Percentiles rank a stretch among this genome's conserved stretches.
Evolutionary conservation across 768 basidiomycete genomes (phyloP).

Genomic region (Hortiboletus campestris): DNA sequence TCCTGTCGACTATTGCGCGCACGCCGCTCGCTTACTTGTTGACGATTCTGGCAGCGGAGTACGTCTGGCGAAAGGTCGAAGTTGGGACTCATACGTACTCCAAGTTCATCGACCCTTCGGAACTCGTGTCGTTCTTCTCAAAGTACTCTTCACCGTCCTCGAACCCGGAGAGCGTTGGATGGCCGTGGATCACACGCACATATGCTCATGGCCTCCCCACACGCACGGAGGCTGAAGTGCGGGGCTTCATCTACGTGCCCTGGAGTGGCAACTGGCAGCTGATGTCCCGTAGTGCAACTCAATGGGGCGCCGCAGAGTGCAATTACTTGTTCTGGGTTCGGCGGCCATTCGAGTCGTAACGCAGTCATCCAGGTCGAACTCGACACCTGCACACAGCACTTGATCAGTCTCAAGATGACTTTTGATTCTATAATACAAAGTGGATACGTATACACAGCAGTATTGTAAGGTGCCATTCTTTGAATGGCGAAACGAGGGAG

Average conservation of each 20-base stretch:
- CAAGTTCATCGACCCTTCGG: slow-evolving; percentile 86
- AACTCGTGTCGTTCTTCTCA: slow-evolving; percentile 82
- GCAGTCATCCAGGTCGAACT: not conserved
- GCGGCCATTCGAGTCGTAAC: slow-evolving; percentile 43
- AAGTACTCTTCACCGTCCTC: slow-evolving; percentile 40
- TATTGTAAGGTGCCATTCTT: not conserved
- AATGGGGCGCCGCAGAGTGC: slow-evolving; percentile 50
- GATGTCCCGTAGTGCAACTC: slow-evolving; percentile 52
- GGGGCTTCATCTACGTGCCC: slow-evolving; percentile 76
- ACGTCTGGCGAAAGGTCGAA: slow-evolving; percentile 74
- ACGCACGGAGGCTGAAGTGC: slow-evolving; percentile 72
- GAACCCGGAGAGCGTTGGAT: slow-evolving; percentile 6
- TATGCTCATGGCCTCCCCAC: slow-evolving; percentile 48
- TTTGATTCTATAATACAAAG: slow-evolving; percentile 18
- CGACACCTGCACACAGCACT: not conserved
- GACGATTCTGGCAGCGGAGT: slow-evolving; percentile 78
- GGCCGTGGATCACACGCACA: slow-evolving; percentile 61
- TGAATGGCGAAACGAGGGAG: not conserved
- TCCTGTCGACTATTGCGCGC: slow-evolving; percentile 93
- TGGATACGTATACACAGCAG: slow-evolving; percentile 12
- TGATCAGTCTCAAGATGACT: too few relatives aligned
- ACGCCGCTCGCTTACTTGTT: slow-evolving; percentile 70
- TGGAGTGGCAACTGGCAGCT: slow-evolving; percentile 67
- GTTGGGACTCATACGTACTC: slow-evolving; percentile 88
- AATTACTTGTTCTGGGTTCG: slow-evolving; percentile 91